Percentiles rank a stretch among this genome's conserved stretches.
Conservation (phyloP, 768 basidiomycete genomes). For the Boletus sensibilis region DNA sequence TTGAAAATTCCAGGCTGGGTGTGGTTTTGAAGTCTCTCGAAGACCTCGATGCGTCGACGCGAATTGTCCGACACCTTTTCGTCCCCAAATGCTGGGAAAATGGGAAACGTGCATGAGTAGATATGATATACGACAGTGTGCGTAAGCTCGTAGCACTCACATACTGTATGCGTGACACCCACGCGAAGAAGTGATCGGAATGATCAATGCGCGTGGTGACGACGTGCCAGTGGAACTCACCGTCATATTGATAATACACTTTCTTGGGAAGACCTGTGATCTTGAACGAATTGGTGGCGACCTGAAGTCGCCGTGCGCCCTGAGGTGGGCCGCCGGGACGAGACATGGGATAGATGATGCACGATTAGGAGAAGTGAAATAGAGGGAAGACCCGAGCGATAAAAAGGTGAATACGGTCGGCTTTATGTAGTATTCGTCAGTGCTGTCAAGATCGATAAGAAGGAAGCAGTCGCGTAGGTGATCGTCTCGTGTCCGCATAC, state of each 20-base stretch:
- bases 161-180: constrained; percentile 18
- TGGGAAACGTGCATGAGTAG: background rate
- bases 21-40: constrained; percentile 39
- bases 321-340: constrained; percentile 16
- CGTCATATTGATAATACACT: constrained; percentile 33
- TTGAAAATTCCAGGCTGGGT: constrained; percentile 37
- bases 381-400: background rate
- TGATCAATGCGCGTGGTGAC: constrained; percentile 3
- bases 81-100: constrained; percentile 19
- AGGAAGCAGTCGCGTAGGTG: constrained; percentile 1
- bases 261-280: constrained; percentile 28
- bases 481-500: background rate
- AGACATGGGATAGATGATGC: constrained; percentile 23
- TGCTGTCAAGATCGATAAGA: constrained; percentile 27
- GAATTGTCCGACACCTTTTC: background rate
- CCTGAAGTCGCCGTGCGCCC: constrained; percentile 20
- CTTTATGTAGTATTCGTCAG: constrained; percentile 10
- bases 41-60: constrained; percentile 31
- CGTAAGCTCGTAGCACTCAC: constrained; percentile 18
- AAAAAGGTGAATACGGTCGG: background rate
- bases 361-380: background rate
- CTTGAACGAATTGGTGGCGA: constrained; percentile 35
- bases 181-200: constrained; percentile 7
- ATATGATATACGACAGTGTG: background rate
- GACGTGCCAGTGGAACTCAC: constrained; percentile 18